Percentiles rank a stretch among this genome's conserved stretches.
phyloP scores from a whole-genome alignment of 371 early-diverging fungal species.

The Coemansia sp. region DNA sequence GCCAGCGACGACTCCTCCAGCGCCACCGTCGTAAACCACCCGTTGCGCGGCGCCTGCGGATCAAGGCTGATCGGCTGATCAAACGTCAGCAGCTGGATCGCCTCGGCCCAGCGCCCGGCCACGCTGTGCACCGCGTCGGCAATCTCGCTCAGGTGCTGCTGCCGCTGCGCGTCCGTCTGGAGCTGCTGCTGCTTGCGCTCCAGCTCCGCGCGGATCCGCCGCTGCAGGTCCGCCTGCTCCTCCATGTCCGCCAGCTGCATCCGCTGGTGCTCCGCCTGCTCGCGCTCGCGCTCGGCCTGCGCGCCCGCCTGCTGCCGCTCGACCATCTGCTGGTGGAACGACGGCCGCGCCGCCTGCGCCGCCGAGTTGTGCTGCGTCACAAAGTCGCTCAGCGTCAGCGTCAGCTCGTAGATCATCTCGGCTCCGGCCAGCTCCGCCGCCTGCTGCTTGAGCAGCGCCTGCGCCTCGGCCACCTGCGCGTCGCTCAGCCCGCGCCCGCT shows the following conservation, averaged over 20 bases:
- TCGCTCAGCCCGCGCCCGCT: conserved; percentile 59
- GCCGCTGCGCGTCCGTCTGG: conserved; percentile 32
- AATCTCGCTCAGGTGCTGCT: conserved; percentile 35
- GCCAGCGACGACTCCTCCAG: conserved; percentile 34
- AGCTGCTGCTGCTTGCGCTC: conserved; percentile 43
- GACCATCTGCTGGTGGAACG: conserved; percentile 54
- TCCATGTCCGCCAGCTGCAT: conserved; percentile 20
- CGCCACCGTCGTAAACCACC: conserved; percentile 41
- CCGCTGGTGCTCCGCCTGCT: conserved; percentile 47
- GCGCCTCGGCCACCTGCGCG: conserved; percentile 55
- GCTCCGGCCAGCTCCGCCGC: conserved; percentile 59
- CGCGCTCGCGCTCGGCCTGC: conserved; percentile 63
- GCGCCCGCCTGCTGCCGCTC: conserved; percentile 59
- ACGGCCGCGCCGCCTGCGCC: conserved; percentile 31
- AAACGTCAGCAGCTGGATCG: conserved; percentile 44
- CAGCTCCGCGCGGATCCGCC: conserved; percentile 44
- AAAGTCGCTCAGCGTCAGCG: conserved; percentile 63
- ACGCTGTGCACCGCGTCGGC: conserved; percentile 48
- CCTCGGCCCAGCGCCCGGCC: conserved; percentile 46
- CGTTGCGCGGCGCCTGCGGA: conserved; percentile 19
- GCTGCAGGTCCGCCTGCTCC: conserved; percentile 34
- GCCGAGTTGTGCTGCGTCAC: conserved; percentile 63
- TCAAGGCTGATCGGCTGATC: conserved; percentile 16
- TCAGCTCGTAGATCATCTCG: conserved; percentile 79
- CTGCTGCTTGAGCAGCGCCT: conserved; percentile 50